Evolutionary conservation across 2,329 filamentous ascomycete genomes (phyloP), one percentile per base, ranked within the genome.

Genomic region (Ceratocystis destructans): DNA sequence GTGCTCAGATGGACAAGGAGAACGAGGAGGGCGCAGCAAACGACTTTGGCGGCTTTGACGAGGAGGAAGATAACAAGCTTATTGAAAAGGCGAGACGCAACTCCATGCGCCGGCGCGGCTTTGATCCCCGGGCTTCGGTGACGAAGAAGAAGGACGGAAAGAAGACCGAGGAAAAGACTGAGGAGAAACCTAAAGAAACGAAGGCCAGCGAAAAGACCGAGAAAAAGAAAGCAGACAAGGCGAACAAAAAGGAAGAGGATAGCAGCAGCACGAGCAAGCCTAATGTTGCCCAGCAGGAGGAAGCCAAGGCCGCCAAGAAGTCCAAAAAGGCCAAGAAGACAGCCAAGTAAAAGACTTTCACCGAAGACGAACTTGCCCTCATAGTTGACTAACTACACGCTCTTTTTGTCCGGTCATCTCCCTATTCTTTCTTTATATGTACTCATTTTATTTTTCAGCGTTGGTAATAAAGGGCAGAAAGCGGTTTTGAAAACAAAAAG

Each of bases 1-100:
- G 10, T 33, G 28, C 7, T 20, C 64, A 66, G 64, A 53, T 62
- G 25, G 61, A 45, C 33, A 66, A 66, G 67, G 61, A 15, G 22
- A 64, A 55, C 10, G 67, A 66, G 61, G 55, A 61, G 33, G 41
- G 48, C 25, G 59, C 74, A 6, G 78, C 78, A 20, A 82, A 83
- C 68, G 78, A 78, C 62, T 92, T 92, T 73, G 87, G 85, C 63
- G 87, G 82, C 1, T 93, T 89, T 73, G 84, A 91, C 68, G 87
- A 90, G 0, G 84, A 87, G 0, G 87, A 86, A 73, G 89, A 93
- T 72, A 75, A 80, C 71, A 80, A 84, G 71, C 86, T 87, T 73
- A 90, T 92, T 55, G 82, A 87, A 72, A 84, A 84, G 71, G 87
- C 85, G n/a, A 85, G 86, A 78, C 82, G 83, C 70, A 90, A 87